Evolutionary conservation across 805 yeast genomes (phyloP).

Genomic region (Candida wancherniae): DNA sequence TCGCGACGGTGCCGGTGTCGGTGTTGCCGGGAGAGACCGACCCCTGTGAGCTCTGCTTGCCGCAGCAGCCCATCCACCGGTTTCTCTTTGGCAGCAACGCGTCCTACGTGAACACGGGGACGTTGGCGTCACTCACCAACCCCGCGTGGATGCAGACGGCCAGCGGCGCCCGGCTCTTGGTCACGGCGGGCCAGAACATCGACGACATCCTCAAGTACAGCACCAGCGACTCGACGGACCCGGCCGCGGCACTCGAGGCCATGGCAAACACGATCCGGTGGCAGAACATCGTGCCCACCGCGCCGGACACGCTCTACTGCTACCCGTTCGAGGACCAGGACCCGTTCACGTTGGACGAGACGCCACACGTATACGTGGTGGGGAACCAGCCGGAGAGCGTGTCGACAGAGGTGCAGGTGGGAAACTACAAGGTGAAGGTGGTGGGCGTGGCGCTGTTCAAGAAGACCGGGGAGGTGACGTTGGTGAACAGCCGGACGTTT

Average conservation of each 20-base stretch:
- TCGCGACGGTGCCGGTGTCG: slow-evolving; percentile 60
- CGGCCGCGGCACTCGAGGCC: slow-evolving; percentile 13
- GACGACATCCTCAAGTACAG: slow-evolving; percentile 69
- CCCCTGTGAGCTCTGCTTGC: slow-evolving; percentile 79
- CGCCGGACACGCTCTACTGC: slow-evolving; percentile 92
- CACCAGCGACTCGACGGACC: slow-evolving; percentile 29
- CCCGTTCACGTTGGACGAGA: slow-evolving; percentile 74
- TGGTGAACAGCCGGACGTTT: slow-evolving; percentile 55
- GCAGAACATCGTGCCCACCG: slow-evolving; percentile 90
- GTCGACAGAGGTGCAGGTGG: slow-evolving; percentile 36
- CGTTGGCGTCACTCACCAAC: slow-evolving; percentile 38
- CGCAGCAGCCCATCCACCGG: slow-evolving; percentile 86
- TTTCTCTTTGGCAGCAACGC: slow-evolving; percentile 56
- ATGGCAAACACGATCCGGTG: slow-evolving; percentile 69
- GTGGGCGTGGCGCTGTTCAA: slow-evolving; percentile 70
- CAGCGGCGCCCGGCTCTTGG: slow-evolving; percentile 55
- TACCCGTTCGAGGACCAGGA: slow-evolving; percentile 75
- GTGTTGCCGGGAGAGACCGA: slow-evolving; percentile 83
- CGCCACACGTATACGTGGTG: slow-evolving; percentile 81
- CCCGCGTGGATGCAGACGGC: slow-evolving; percentile 64
- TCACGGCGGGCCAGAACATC: slow-evolving; percentile 82
- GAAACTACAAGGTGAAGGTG: slow-evolving; percentile 38
- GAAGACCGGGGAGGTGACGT: slow-evolving; percentile 57
- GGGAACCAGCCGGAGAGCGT: slow-evolving; percentile 76
- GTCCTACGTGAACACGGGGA: slow-evolving; percentile 30